Base-by-base conservation (phyloP, 192 early-diverging fungal species). In the Entomortierella beljakovae region DNA sequence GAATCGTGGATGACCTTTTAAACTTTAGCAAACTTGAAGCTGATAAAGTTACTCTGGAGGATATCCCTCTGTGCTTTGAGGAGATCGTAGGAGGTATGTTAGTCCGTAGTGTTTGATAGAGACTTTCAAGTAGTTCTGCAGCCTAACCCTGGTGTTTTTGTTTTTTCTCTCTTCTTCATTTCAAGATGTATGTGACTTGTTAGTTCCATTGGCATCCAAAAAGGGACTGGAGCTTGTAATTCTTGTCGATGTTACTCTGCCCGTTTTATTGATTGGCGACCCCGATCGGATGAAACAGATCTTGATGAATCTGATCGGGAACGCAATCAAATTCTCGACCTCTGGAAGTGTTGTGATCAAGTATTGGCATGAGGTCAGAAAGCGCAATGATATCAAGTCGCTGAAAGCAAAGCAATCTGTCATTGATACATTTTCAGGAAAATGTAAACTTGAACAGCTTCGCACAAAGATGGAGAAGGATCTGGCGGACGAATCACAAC, bases 241-340 rank as follows among this genome's bases (percentile, higher is more conserved):
- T 33, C 68, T 82, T 20, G 81, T 91, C 37, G 89, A 91, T 35
- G 77, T 85, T 6, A 81, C 82, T 28, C 84, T 94, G 0, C 87
- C 90, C 0, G 74, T 85, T 37, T 71, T 81, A 55, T 67, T 93
- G 2, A 86, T 93, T 35, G 89, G 89, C 26, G 93, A 94, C 65
- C 87, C 86, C 8, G 81, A 90, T 46, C 79, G 93, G 10, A 69
- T 92, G 49, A 83, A 89, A 31, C 93, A 94, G 80, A 83, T 93
- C 20, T 61, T 94, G 28, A 92, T 90, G 50, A 94, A 94, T 56
- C 70, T 94, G 28, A 85, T 91, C 2, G 89, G 89, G 33, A 94
- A 94, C 64, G 88, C 91, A 20, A 82, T 94, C 62, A 94, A 95
- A 66, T 85, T 79, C 35, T 79, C 75, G 8, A 70, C 62, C 23